These are phyloP conservation scores for Boletales sp. DNA, from an alignment of 768 basidiomycete species.

Conservation along the genomic window DNA sequence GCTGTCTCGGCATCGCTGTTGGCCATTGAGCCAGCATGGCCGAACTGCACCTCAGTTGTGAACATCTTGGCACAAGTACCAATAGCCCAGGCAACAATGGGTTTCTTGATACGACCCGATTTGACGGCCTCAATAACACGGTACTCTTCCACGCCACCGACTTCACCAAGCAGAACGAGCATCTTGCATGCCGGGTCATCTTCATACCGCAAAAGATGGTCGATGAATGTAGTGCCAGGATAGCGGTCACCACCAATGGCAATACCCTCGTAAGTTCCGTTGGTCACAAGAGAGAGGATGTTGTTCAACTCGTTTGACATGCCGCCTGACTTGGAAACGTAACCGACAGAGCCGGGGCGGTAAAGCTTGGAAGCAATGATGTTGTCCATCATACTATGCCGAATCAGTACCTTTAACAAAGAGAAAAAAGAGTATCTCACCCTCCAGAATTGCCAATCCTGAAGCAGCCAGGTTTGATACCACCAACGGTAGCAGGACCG, in stretches of 20 bases:
- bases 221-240: slow-evolving; percentile 98
- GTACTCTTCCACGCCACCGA: slow-evolving; percentile 98
- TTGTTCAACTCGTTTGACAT: slow-evolving; percentile 99
- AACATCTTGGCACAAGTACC: slow-evolving; percentile 99
- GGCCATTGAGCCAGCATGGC: slow-evolving; percentile 97
- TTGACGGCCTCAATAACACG: slow-evolving; percentile 98
- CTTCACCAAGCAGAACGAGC: slow-evolving; percentile 97
- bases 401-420: slow-evolving; percentile 2
- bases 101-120: slow-evolving; percentile 90
- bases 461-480: slow-evolving; percentile 99
- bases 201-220: slow-evolving; percentile 97
- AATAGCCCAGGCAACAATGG: slow-evolving; percentile 99
- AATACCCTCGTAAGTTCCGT: slow-evolving; percentile 99
- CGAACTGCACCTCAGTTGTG: slow-evolving; percentile 98
- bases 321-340: slow-evolving; percentile 99
- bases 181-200: slow-evolving; percentile 97
- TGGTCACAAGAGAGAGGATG: slow-evolving; percentile 93
- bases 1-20: slow-evolving; percentile 98
- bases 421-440: slow-evolving; percentile 38
- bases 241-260: slow-evolving; percentile 99
- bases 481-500: slow-evolving; percentile 97
- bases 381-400: slow-evolving; percentile 95
- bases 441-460: slow-evolving; percentile 99
- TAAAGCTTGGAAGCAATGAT: slow-evolving; percentile 98
- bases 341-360: slow-evolving; percentile 95